These are phyloP conservation scores for Amanita fuliginea DNA, from an alignment of 768 basidiomycete genomes.

Conservation along the genomic window DNA sequence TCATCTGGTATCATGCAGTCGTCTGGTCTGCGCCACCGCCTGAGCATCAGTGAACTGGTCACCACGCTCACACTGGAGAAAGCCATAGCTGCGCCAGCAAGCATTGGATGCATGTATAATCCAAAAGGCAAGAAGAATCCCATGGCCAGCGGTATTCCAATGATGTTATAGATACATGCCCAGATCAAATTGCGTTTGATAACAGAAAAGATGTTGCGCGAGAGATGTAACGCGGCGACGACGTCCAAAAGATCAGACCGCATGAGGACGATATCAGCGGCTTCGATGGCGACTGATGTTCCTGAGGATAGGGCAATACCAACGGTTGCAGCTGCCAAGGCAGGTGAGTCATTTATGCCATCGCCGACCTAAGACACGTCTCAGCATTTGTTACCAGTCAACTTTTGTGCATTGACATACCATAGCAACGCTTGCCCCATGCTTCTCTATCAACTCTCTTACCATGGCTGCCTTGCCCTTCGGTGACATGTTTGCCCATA, in stretches of 20 bases:
- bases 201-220: slow-evolving; percentile 76
- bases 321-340: slow-evolving; percentile 89
- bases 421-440: slow-evolving; percentile 80
- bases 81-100: slow-evolving; percentile 98
- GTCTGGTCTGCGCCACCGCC: slow-evolving; percentile 69
- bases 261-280: slow-evolving; percentile 97
- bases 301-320: slow-evolving; percentile 96
- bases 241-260: slow-evolving; percentile 94
- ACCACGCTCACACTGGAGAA: slow-evolving; percentile 96
- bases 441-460: slow-evolving; percentile 63
- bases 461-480: slow-evolving; percentile 89
- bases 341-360: slow-evolving; percentile 98
- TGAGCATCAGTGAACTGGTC: slow-evolving; percentile 75
- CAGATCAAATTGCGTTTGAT: slow-evolving; percentile 91
- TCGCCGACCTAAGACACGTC: slow-evolving; percentile 69
- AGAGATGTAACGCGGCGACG: slow-evolving; percentile 90
- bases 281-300: slow-evolving; percentile 95
- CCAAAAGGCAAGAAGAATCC: slow-evolving; percentile 90
- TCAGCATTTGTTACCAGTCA: neutral
- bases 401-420: slow-evolving; percentile 28
- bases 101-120: slow-evolving; percentile 93
- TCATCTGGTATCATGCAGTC: slow-evolving; percentile 64
- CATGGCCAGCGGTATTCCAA: slow-evolving; percentile 97
- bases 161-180: slow-evolving; percentile 91
- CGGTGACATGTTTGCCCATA: slow-evolving; percentile 91